Evolutionary conservation across 1,284 basidiomycete species (phyloP), one percentile per base, ranked within the genome.

Genomic region (Irpex lacteus): DNA sequence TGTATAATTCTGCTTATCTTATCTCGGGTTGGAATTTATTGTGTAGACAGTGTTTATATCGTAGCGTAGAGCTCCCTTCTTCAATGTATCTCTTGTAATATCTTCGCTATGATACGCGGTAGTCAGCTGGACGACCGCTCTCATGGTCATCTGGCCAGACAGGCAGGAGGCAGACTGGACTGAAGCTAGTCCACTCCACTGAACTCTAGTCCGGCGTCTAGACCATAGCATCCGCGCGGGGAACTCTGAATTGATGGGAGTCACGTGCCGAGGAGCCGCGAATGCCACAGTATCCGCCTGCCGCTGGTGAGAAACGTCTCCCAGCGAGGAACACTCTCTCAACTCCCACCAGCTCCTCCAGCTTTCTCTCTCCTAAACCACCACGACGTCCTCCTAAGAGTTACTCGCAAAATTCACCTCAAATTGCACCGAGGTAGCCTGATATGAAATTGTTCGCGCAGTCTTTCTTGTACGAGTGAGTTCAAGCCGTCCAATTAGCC

Each of bases 391-490:
- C 34, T 18, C 15, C n/a, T 11, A 11, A 32, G 15, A 26, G 57
- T 37, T 21, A 49, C 11, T 26, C 19, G 19, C 58, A 59, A 61
- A 38, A 44, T 13, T 5, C 13, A 36, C 0, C 55, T 47, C 9
- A 44, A 21, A 32, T 1, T 44, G 26, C 61, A 60, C 71, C 70
- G 76, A 76, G 76, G 69, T 80, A 77, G 79, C 80, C 72, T 73
- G 68, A 73, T 75, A 92, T 92, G 90, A 90, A 86, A 82, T 89
- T 92, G 80, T 92, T 89, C 72, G 83, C 88, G 32, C 89, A 92
- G 78, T 88, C 88, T 73, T 91, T 89, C 77, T 81, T 87, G 76
- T 92, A 92, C 80, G 90, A 92, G 90, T 92, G 70, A 74, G 88
- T 84, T 50, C 55, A 32, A 52, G 47, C 50, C 13, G 54, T 9